Base-by-base conservation (phyloP, 2,329 filamentous ascomycete genomes). In the Calonectria fujianensis region DNA sequence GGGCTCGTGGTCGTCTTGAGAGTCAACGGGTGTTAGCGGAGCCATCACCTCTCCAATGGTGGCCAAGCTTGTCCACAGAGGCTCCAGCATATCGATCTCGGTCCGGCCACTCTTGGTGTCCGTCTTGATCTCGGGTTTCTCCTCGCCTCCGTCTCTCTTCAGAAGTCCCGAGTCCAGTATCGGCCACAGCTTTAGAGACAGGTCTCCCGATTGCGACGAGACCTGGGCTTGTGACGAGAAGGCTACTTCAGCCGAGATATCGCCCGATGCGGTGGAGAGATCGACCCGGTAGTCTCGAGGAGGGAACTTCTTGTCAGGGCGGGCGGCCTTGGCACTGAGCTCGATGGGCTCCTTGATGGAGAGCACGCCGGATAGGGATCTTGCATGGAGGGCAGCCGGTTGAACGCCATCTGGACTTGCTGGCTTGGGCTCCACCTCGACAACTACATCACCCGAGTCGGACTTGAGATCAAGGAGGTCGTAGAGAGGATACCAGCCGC, bases 401-500 rank as follows among this genome's bases (percentile, higher is more conserved):
- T 82, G 82, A 10, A 85, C 84, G 8, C 76, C 63, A n/a, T 82
- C 76, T 10, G 82, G 75, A 50, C 85, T 81, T n/a, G 78, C 85
- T 0, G 83, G 80, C 76, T 88, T 83, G 8, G 88, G 88, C 16
- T 81, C 82, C 69, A 91, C 82, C 41, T 83, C 84, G 4, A 85
- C 83, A 20, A 73, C 73, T 71, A 91, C 81, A 68, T 83, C 77
- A 61, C 90, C 90, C 0, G 89, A 88, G 0, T 83, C 83, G 10
- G 87, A 86, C 24, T 82, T 77, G n/a, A 91, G 80, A 24, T 83
- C 82, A 16, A 91, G 85, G 37, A 85, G 81, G 77, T 90, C 88
- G 79, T 87, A 88, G 1, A 91, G 83, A 0, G 90, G 88, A 84
- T 88, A 91, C 80, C 85, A 86, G 37, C 90, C 90, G 18, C 74